Percentiles rank a stretch among this genome's conserved stretches.
Evolutionary conservation across 352 stramenopile genomes (phyloP).

Genomic region (Pelagophyceae sp.): DNA sequence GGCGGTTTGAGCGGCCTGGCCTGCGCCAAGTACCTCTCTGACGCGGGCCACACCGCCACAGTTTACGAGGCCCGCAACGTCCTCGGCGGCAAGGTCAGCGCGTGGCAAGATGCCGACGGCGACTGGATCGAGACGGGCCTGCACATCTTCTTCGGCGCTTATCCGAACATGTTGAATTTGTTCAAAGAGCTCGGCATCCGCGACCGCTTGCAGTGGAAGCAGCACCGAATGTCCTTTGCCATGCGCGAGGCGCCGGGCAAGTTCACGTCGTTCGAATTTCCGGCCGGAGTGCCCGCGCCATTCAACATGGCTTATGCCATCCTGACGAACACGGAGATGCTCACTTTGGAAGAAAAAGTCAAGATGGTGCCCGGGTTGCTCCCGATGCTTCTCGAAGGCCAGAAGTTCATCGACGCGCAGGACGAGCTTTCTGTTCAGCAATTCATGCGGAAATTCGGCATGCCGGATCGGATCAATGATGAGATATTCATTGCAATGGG

Average conservation of each 20-base stretch:
- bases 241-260: constrained; percentile 51
- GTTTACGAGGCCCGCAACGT: constrained; percentile 59
- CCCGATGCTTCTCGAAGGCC: constrained; percentile 54
- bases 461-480: constrained; percentile 59
- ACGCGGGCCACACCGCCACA: constrained; percentile 56
- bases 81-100: constrained; percentile 56
- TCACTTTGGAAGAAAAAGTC: constrained; percentile 58
- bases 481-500: constrained; percentile 68
- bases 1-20: constrained; percentile 57
- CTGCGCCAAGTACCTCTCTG: constrained; percentile 58
- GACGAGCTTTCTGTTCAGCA: constrained; percentile 56
- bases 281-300: constrained; percentile 51
- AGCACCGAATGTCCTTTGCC: constrained; percentile 62
- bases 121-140: constrained; percentile 65
- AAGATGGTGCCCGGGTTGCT: constrained; percentile 54
- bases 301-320: constrained; percentile 62
- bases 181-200: constrained; percentile 60
- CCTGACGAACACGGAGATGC: constrained; percentile 60
- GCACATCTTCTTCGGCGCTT: constrained; percentile 73
- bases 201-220: constrained; percentile 63
- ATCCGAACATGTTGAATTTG: constrained; percentile 67
- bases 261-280: constrained; percentile 66
- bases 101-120: constrained; percentile 59
- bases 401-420: constrained; percentile 60
- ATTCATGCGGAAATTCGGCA: constrained; percentile 62